Conservation (phyloP, 139 green algal species). For the Tetradesmus obliquus region DNA sequence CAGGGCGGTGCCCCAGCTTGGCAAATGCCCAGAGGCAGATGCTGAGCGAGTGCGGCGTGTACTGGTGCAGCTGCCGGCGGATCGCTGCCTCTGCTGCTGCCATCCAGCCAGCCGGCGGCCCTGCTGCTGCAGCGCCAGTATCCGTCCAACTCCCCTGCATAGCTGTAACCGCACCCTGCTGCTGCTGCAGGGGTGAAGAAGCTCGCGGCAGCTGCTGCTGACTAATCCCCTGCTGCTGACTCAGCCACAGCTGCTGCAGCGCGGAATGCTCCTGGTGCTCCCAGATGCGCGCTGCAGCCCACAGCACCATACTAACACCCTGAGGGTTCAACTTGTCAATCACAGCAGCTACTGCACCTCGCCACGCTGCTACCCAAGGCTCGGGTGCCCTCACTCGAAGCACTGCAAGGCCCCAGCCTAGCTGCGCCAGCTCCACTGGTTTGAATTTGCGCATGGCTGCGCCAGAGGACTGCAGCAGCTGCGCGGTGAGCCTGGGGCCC, state of each 20-base stretch:
- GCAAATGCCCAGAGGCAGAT: slow-evolving; percentile 32
- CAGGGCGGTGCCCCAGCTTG: neutral
- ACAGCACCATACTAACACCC: slow-evolving; percentile 29
- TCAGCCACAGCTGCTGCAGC: neutral
- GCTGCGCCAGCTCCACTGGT: slow-evolving; percentile 16
- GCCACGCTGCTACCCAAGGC: neutral
- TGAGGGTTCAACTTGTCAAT: neutral
- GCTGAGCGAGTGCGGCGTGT: slow-evolving; percentile 11
- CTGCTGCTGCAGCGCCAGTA: slow-evolving; percentile 1
- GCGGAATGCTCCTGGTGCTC: slow-evolving; percentile 9
- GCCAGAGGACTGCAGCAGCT: neutral
- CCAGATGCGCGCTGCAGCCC: slow-evolving; percentile 5
- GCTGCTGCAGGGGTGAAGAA: neutral
- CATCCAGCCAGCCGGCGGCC: neutral
- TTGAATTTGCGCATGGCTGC: neutral
- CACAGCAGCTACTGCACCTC: neutral
- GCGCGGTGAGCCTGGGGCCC: neutral
- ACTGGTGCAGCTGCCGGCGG: neutral
- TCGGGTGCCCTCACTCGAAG: neutral
- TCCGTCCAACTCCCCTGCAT: neutral
- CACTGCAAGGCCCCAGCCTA: slow-evolving; percentile 17
- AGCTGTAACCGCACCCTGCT: neutral
- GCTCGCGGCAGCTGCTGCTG: neutral
- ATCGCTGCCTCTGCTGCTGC: neutral
- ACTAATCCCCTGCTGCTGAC: neutral